These are phyloP conservation scores for Pleurotus ostreatus DNA, from an alignment of 768 basidiomycete species.

Conservation along the genomic window DNA sequence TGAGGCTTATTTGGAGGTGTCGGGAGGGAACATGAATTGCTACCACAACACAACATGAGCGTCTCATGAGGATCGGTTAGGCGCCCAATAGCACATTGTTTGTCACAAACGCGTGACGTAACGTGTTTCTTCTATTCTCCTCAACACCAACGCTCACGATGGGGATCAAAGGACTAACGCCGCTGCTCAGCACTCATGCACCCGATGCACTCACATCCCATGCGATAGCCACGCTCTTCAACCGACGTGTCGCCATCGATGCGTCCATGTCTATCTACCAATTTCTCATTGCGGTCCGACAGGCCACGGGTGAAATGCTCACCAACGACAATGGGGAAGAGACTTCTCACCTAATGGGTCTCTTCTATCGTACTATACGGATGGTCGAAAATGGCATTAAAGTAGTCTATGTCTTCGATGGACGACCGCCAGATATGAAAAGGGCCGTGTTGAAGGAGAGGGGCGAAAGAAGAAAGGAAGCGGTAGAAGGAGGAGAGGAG, in stretches of 20 bases:
- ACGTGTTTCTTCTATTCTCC: neutral
- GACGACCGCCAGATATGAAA: slow-evolving; percentile 96
- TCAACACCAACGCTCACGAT: slow-evolving; percentile 31
- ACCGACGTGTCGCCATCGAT: slow-evolving; percentile 97
- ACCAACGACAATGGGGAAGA: slow-evolving; percentile 98
- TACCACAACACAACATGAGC: neutral
- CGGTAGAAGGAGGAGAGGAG: slow-evolving; percentile 92
- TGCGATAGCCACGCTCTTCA: slow-evolving; percentile 96
- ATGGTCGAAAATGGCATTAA: slow-evolving; percentile 99
- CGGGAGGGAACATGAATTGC: no score
- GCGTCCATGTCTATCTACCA: slow-evolving; percentile 98
- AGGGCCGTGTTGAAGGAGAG: slow-evolving; percentile 96
- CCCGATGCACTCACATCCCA: slow-evolving; percentile 74
- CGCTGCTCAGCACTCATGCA: slow-evolving; percentile 84
- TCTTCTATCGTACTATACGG: slow-evolving; percentile 95
- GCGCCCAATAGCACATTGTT: neutral
- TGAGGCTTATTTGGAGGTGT: no score
- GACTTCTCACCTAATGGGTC: slow-evolving; percentile 95
- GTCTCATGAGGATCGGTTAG: neutral
- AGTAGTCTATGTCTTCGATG: slow-evolving; percentile 97
- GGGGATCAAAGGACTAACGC: slow-evolving; percentile 97
- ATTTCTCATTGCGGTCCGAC: slow-evolving; percentile 96
- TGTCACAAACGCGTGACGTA: slow-evolving; percentile 7
- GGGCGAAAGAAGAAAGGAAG: slow-evolving; percentile 87
- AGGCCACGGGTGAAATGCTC: slow-evolving; percentile 93